These are phyloP conservation scores for Crithidia mellificae DNA, from an alignment of 208 protist species.

Conservation along the genomic window DNA sequence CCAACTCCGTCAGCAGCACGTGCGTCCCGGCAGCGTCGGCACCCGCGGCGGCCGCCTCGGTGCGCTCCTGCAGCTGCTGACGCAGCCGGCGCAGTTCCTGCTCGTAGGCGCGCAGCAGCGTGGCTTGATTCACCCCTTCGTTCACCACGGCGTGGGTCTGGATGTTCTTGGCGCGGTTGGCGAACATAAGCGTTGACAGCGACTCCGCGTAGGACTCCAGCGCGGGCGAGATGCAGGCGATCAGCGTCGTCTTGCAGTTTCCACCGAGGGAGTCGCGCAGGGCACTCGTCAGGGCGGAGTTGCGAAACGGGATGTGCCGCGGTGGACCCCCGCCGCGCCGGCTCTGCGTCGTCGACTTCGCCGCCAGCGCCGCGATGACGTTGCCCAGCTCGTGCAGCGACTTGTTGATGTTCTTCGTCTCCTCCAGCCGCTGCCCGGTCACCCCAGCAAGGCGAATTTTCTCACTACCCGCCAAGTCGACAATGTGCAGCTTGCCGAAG, in stretches of 20 bases:
- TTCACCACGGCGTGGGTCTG: constrained; percentile 66
- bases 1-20: constrained; percentile 29
- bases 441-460: constrained; percentile 83
- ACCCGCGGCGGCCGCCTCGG: constrained; percentile 19
- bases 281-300: constrained; percentile 96
- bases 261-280: constrained; percentile 92
- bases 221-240: constrained; percentile 86
- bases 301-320: constrained; percentile 93
- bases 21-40: constrained; percentile 11
- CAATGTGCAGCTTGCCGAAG: constrained; percentile 84
- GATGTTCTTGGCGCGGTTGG: constrained; percentile 77
- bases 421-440: constrained; percentile 67
- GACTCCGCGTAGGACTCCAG: constrained; percentile 78
- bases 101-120: constrained; percentile 65
- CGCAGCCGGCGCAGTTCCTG: constrained; percentile 57
- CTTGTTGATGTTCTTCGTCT: constrained; percentile 93
- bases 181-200: constrained; percentile 79
- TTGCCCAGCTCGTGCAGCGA: constrained; percentile 88
- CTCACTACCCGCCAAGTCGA: constrained; percentile 94
- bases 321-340: constrained; percentile 37
- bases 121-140: constrained; percentile 58
- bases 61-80: constrained; percentile 48
- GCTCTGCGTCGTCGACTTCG: constrained; percentile 59
- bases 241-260: constrained; percentile 95
- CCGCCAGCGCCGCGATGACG: constrained; percentile 88